Percentiles rank a stretch among this genome's conserved stretches.
Evolutionary conservation across 2,329 filamentous ascomycete species (phyloP).

Genomic region (Dactylellina parvicollis): DNA sequence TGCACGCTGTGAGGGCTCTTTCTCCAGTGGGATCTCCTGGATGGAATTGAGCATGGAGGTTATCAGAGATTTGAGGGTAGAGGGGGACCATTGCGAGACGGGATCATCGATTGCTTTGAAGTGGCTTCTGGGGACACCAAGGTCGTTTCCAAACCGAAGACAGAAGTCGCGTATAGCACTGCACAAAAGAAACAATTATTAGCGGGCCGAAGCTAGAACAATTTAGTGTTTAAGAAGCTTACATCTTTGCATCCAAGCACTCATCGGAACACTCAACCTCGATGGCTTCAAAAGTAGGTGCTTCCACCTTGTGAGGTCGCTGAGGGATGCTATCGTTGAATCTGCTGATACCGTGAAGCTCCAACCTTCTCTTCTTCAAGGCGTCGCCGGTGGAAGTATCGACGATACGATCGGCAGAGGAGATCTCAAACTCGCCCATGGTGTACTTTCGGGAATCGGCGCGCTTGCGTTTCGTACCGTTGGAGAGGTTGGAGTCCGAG

Average conservation of each 20-base stretch:
- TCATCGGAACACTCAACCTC: constrained; percentile 45
- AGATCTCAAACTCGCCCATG: constrained; percentile 48
- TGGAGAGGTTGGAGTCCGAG: constrained; percentile 50
- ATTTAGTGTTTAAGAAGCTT: constrained; percentile 10
- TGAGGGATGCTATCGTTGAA: constrained; percentile 10
- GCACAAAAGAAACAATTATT: neutral
- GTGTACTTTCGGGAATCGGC: constrained; percentile 48
- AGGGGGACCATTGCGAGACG: constrained; percentile 38
- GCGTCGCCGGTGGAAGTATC: constrained; percentile 40
- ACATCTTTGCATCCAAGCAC: constrained; percentile 49
- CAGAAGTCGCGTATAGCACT: constrained; percentile 48
- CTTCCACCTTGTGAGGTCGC: constrained; percentile 32
- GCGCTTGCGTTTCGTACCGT: constrained; percentile 49
- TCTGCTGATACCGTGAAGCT: constrained; percentile 40
- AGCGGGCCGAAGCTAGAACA: neutral
- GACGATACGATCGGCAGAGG: constrained; percentile 19
- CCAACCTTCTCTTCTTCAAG: constrained; percentile 43
- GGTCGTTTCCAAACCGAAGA: constrained; percentile 43
- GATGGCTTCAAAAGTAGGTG: constrained; percentile 44
- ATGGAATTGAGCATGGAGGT: constrained; percentile 46
- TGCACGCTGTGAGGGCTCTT: constrained; percentile 18
- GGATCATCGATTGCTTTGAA: constrained; percentile 48
- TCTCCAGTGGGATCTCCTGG: constrained; percentile 45
- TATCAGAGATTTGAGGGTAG: constrained; percentile 35
- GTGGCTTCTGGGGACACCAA: constrained; percentile 37